Percentiles rank a stretch among this genome's conserved stretches.
Evolutionary conservation across 2,329 filamentous ascomycete species (phyloP).

Genomic region (Drechmeria coniospora): DNA sequence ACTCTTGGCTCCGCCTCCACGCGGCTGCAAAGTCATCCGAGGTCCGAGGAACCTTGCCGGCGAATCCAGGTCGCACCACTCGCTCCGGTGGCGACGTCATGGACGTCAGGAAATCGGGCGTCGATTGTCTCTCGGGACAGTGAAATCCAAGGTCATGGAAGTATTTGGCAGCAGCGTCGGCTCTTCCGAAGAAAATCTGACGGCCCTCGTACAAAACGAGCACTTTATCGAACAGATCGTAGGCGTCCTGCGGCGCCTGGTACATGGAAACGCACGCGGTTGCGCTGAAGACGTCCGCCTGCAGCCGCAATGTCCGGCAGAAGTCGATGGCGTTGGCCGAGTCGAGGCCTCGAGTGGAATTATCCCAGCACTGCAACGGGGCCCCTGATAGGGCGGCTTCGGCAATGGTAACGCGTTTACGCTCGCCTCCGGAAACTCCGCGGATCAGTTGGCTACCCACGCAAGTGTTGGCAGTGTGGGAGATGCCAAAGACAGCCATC

Average conservation of each 20-base stretch:
- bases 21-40: constrained; percentile 44
- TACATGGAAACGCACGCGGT: constrained; percentile 61
- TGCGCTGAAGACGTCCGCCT: constrained; percentile 49
- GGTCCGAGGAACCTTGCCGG: constrained; percentile 39
- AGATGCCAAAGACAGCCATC: constrained; percentile 61
- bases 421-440: constrained; percentile 59
- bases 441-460: constrained; percentile 63
- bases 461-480: constrained; percentile 58
- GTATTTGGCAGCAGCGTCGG: constrained; percentile 44
- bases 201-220: constrained; percentile 42
- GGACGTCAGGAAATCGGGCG: constrained; percentile 56
- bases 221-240: constrained; percentile 47
- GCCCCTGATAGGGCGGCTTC: constrained; percentile 45
- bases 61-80: constrained; percentile 36
- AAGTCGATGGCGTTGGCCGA: constrained; percentile 64
- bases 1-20: constrained; percentile 40
- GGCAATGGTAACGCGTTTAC: constrained; percentile 49
- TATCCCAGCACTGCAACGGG: constrained; percentile 51
- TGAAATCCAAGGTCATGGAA: constrained; percentile 53
- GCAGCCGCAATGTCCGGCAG: constrained; percentile 50
- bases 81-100: constrained; percentile 47
- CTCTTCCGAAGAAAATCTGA: constrained; percentile 47
- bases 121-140: constrained; percentile 50
- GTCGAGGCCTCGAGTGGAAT: constrained; percentile 59
- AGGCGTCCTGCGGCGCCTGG: constrained; percentile 48